phyloP scores from a whole-genome alignment of 352 stramenopile genomes.

The Pythium insidiosum region DNA sequence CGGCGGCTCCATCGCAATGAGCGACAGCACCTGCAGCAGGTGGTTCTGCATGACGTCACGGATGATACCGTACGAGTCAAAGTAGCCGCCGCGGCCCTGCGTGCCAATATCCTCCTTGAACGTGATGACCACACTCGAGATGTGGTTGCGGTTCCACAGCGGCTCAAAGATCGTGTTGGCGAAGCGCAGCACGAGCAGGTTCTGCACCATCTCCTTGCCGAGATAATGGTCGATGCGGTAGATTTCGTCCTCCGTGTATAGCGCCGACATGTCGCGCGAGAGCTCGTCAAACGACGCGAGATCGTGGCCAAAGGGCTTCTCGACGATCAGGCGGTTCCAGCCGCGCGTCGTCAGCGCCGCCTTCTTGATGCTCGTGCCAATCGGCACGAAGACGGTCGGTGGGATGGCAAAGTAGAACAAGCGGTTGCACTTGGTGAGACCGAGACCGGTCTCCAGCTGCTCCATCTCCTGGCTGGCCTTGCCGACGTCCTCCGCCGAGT shows the following conservation, averaged over 20 bases:
- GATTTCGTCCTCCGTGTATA: slow-evolving; percentile 86
- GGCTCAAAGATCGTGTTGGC: slow-evolving; percentile 96
- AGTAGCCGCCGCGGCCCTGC: slow-evolving; percentile 94
- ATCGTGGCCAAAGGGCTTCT: slow-evolving; percentile 98
- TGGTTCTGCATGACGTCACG: slow-evolving; percentile 99
- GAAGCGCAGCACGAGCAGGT: slow-evolving; percentile 95
- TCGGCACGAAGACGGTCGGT: slow-evolving; percentile 93
- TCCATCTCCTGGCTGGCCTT: slow-evolving; percentile 69
- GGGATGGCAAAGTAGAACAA: slow-evolving; percentile 98
- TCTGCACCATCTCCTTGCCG: slow-evolving; percentile 98
- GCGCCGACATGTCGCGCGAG: slow-evolving; percentile 72
- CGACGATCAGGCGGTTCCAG: slow-evolving; percentile 96
- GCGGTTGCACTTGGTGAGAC: slow-evolving; percentile 54
- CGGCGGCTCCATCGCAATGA: slow-evolving; percentile 96
- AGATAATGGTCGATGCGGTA: slow-evolving; percentile 98
- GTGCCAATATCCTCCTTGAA: slow-evolving; percentile 98
- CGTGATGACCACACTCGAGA: slow-evolving; percentile 95
- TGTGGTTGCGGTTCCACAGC: slow-evolving; percentile 95
- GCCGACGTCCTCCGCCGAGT: slow-evolving; percentile 73
- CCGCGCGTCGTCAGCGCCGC: slow-evolving; percentile 79
- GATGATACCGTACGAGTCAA: slow-evolving; percentile 98
- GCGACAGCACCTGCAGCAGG: slow-evolving; percentile 95
- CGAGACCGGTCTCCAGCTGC: slow-evolving; percentile 40
- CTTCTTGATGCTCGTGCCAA: slow-evolving; percentile 90
- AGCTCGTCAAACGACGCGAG: slow-evolving; percentile 90